These are phyloP conservation scores for Taphrina wiesneri DNA, from an alignment of 1,139 yeast species.

Conservation along the genomic window DNA sequence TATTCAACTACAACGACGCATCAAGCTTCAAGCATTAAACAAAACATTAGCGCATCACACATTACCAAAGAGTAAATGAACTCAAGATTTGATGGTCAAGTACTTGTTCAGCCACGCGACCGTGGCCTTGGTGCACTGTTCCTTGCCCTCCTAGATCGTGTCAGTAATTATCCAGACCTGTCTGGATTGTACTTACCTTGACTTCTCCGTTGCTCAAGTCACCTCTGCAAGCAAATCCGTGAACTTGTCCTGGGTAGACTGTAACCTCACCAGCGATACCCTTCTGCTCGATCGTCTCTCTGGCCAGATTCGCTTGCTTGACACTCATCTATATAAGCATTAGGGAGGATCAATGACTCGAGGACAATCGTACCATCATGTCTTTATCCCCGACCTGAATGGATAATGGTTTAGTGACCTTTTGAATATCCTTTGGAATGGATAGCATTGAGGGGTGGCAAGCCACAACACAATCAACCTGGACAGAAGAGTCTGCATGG, in stretches of 20 bases:
- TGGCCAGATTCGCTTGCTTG: constrained; percentile 11
- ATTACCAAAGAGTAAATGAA: too few relatives aligned
- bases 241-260: constrained; percentile 35
- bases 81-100: not conserved
- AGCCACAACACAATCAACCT: constrained; percentile 32
- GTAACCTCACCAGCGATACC: constrained; percentile 28
- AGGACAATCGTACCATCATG: not conserved
- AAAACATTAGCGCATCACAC: too few relatives aligned
- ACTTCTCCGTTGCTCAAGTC: constrained; percentile 8
- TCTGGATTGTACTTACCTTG: constrained; percentile 5
- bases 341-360: not conserved
- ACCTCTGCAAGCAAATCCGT: constrained; percentile 35
- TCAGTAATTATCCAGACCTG: not conserved
- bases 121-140: constrained; percentile 11
- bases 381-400: constrained; percentile 36
- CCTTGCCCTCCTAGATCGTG: constrained; percentile 5
- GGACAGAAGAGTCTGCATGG: constrained; percentile 14
- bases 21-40: too few relatives aligned
- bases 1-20: not conserved
- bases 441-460: constrained; percentile 36
- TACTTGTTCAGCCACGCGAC: constrained; percentile 26
- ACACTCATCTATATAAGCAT: constrained; percentile 1
- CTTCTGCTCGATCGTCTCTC: constrained; percentile 12
- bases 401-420: constrained; percentile 31
- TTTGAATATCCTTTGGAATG: constrained; percentile 33